phyloP scores from a whole-genome alignment of 106 monocot species.

The Platanthera zijinensis region DNA sequence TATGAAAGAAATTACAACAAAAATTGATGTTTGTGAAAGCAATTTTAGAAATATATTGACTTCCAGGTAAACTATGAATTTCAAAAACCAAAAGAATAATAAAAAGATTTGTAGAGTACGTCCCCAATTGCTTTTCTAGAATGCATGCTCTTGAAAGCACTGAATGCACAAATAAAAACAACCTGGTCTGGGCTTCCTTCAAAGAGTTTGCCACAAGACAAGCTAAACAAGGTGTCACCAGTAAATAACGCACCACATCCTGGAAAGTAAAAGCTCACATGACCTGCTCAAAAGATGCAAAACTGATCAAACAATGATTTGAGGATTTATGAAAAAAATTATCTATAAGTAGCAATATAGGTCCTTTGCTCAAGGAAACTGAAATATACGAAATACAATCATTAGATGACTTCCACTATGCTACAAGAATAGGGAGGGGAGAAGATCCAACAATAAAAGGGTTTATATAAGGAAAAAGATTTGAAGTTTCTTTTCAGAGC shows the following conservation, averaged over 20 bases:
- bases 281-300: slow-evolving; percentile 42
- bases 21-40: not conserved
- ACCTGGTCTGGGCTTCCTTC: slow-evolving; percentile 90
- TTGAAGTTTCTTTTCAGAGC: too few species aligned
- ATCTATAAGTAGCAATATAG: not conserved
- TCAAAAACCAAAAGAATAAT: too few species aligned
- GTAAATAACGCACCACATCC: slow-evolving; percentile 76
- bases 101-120: not conserved
- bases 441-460: too few species aligned
- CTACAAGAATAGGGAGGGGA: not conserved
- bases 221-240: slow-evolving; percentile 89
- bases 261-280: slow-evolving; percentile 90
- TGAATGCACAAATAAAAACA: not conserved
- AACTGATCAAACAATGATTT: not conserved
- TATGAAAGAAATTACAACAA: not conserved
- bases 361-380: not conserved
- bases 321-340: not conserved
- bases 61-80: not conserved
- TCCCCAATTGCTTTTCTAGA: not conserved
- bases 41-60: not conserved
- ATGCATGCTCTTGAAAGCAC: not conserved
- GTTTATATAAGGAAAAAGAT: too few species aligned
- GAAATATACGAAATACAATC: not conserved
- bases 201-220: slow-evolving; percentile 98
- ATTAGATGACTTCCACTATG: not conserved